Base-by-base conservation (phyloP, 805 yeast species). In the Zygotorulaspora chibaensis region DNA sequence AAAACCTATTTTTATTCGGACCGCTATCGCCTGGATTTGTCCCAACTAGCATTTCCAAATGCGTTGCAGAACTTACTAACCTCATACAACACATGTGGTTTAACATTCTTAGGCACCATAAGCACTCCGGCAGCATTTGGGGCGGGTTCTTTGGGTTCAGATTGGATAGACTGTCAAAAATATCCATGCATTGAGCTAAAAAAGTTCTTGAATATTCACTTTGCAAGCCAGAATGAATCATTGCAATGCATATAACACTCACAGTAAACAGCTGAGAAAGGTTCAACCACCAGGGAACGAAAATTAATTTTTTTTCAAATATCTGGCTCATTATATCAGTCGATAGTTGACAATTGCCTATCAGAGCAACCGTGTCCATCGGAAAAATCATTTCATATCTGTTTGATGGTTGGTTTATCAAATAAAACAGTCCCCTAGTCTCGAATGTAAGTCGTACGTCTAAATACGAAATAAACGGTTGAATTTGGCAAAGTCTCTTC, bases 91-190 rank as follows among this genome's bases (percentile, higher is more conserved):
- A 62, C 54, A 79, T 70, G 48, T 74, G 77, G 54, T 77, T 79
- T 47, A 78, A 63, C 69, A 74, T 75, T 50, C 77, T 78, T 35
- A 81, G 54, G 1, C 76, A 79, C 86, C 85, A 81, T n/a, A 77
- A 54, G 54, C 83, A 77, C 57, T 80, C 85, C 36, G 71, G 68
- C 10, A 74, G 76, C 86, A 80, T 80, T 13, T 55, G 55, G 7
- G 53, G 65, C 47, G 71, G 69, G 28, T 58, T 55, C 20, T 40
- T 49, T 10, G 63, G 70, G 57, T 20, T 73, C 54, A 54, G 37
- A 15, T 43, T 27, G 59, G 63, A 48, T 53, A 67, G 13, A 59
- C 47, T 10, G 35, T 46, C 44, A 52, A 67, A 56, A 1, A 60
- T 43, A 8, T 38, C 20, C 46, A 61, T 55, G 9, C 59, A 43